Evolutionary conservation across 176 grass and related monocot species (phyloP), one percentile per base, ranked within the genome.

Genomic region (Hsuehochloa calcarea): DNA sequence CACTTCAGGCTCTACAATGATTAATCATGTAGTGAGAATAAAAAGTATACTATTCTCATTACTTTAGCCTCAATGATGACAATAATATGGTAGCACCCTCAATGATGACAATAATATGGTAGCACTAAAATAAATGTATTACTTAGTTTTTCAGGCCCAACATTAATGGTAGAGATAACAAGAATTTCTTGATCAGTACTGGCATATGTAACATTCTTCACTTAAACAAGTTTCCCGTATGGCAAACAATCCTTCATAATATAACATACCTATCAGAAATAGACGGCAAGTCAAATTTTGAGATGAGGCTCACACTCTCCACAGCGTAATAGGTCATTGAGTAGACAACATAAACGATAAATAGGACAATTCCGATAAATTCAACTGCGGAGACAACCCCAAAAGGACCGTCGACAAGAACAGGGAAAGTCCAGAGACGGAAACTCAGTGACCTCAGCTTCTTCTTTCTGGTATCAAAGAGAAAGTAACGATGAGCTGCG

Each of bases 391-490:
- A 98, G 62, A 98, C 91, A 47, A 98, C 96, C 35, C 96, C 93
- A 47, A 98, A 90, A 40, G 96, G 89, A 11, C 96, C 96, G 7
- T 98, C 87, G 0, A 95, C 93, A 31, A 98, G 79, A 78, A 93
- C 88, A 34, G 96, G 96, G 72, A 93, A 95, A 29, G 96, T 98
- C 96, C 96, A 95, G 26, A 98, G 96, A 51, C 91, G 87, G 72
- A 95, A 95, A 74, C 89, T 80, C 63, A 92, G 77, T 38, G 90
- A 89, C 63, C 84, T 92, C 84, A 82, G 77, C 76, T 90, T 93
- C 60, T 82, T 92, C 58, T 89, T 93, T 75, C 96, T 95, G 87
- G 38, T 31, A 89, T 34, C 0, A 43, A 88, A 72, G 52, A 58
- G 51, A 47, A 72, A 72, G 10, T 2, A 60, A 13, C 0, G 7